Evolutionary conservation across 306 rosid genomes (phyloP).

Genomic region (Pyrus bretschneideri): DNA sequence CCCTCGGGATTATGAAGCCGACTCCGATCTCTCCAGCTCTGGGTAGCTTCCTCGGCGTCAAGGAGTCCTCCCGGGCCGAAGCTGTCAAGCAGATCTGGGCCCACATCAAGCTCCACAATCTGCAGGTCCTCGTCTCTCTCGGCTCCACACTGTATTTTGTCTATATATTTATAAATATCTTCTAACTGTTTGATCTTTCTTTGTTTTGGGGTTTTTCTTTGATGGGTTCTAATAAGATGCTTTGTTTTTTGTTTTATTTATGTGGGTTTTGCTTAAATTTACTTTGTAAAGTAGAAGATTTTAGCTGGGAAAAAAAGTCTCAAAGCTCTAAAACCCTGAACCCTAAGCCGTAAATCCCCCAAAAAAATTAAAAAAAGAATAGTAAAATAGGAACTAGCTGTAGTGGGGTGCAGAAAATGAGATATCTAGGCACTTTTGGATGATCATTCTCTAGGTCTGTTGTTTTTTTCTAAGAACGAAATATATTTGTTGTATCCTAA

Average conservation of each 20-base stretch:
- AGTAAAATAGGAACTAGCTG: no score
- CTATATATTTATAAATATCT: background rate
- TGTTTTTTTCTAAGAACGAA: background rate
- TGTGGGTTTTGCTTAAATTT: background rate
- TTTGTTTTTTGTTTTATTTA: background rate
- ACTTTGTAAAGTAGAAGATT: background rate
- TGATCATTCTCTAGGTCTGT: background rate
- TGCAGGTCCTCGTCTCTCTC: conserved; percentile 21
- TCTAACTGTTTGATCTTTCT: background rate
- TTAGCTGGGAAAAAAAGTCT: background rate
- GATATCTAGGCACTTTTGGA: background rate
- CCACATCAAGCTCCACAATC: conserved; percentile 39
- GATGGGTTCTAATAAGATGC: background rate
- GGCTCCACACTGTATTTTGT: background rate
- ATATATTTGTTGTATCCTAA: background rate
- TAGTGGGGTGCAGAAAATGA: background rate
- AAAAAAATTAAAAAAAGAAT: background rate
- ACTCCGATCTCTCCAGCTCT: conserved; percentile 28
- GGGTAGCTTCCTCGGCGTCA: conserved; percentile 26
- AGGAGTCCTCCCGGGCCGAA: conserved; percentile 30
- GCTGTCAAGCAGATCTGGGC: conserved; percentile 49
- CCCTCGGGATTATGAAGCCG: conserved; percentile 26
- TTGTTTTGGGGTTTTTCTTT: background rate
- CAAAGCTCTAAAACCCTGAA: background rate
- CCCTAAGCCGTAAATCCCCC: background rate